Percentiles rank a stretch among this genome's conserved stretches.
Conservation (phyloP, 1,284 basidiomycete species). For the Puccinia novopanici region DNA sequence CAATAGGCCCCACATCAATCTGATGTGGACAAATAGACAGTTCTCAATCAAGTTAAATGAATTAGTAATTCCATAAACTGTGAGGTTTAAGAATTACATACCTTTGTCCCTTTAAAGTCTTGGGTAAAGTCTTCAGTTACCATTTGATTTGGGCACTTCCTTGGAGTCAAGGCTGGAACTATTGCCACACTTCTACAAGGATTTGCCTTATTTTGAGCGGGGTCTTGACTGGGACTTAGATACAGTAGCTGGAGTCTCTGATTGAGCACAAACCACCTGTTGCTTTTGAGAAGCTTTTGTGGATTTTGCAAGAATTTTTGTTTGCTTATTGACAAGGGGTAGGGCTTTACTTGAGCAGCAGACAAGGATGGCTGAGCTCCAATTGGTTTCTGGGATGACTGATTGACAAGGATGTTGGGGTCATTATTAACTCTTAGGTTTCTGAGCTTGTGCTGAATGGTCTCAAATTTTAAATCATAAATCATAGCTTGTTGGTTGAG, state of each 20-base stretch:
- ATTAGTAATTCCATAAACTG: constrained; percentile 2
- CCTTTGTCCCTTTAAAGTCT: constrained; percentile 11
- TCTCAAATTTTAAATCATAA: not conserved
- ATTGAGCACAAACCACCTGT: constrained; percentile 9
- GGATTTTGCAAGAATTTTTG: not conserved
- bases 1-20: constrained; percentile 13
- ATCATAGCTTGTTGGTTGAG: not conserved
- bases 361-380: not conserved
- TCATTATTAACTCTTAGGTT: not conserved
- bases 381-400: not conserved
- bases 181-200: too few relatives aligned
- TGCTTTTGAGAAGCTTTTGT: not conserved
- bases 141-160: constrained; percentile 17
- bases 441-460: not conserved
- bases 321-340: not conserved
- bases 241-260: not conserved
- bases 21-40: constrained; percentile 20
- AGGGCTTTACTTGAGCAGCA: not conserved
- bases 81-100: not conserved
- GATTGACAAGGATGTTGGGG: not conserved
- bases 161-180: not conserved
- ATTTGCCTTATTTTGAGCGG: not conserved
- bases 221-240: not conserved
- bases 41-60: not conserved
- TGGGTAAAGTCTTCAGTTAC: not conserved